Evolutionary conservation across 2,329 filamentous ascomycete genomes (phyloP).

Genomic region (Ploettnerulaceae sp.): DNA sequence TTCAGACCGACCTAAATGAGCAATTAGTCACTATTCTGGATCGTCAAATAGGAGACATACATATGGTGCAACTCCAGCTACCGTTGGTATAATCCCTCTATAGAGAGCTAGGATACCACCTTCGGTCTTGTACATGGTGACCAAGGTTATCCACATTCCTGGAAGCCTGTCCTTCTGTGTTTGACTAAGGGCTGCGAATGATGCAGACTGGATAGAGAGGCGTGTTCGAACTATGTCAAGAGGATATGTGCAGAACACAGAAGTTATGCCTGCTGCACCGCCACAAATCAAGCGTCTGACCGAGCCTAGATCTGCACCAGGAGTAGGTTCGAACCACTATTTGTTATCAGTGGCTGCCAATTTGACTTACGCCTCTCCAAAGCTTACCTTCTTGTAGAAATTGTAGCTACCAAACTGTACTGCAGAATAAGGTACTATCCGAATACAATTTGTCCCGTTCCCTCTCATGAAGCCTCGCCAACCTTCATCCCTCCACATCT

Average conservation of each 20-base stretch:
- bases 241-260: slow-evolving; percentile 90
- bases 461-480: slow-evolving; percentile 97
- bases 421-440: slow-evolving; percentile 95
- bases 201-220: slow-evolving; percentile 94
- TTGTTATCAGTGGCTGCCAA: slow-evolving; percentile 8
- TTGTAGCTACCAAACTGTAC: slow-evolving; percentile 99
- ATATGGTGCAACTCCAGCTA: slow-evolving; percentile 93
- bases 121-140: slow-evolving; percentile 83
- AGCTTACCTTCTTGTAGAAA: slow-evolving; percentile 81
- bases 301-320: slow-evolving; percentile 69
- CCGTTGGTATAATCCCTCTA: slow-evolving; percentile 86
- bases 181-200: slow-evolving; percentile 71
- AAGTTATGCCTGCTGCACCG: slow-evolving; percentile 88
- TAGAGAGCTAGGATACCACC: slow-evolving; percentile 85
- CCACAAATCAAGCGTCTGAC: slow-evolving; percentile 80
- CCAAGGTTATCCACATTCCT: slow-evolving; percentile 86
- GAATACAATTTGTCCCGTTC: slow-evolving; percentile 96
- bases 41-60: slow-evolving; percentile 43
- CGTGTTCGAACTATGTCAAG: slow-evolving; percentile 96
- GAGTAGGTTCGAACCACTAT: slow-evolving; percentile 71
- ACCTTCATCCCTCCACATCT: slow-evolving; percentile 97
- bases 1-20: slow-evolving; percentile 74
- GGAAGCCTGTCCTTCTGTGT: slow-evolving; percentile 63
- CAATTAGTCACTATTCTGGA: slow-evolving; percentile 1
- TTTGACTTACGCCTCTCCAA: not conserved